A percentile compares a stretch with the other conserved stretches of the same genome.
phyloP scores from a whole-genome alignment of 2,329 filamentous ascomycete genomes.

The Zelopaecilomyces penicillatus region DNA sequence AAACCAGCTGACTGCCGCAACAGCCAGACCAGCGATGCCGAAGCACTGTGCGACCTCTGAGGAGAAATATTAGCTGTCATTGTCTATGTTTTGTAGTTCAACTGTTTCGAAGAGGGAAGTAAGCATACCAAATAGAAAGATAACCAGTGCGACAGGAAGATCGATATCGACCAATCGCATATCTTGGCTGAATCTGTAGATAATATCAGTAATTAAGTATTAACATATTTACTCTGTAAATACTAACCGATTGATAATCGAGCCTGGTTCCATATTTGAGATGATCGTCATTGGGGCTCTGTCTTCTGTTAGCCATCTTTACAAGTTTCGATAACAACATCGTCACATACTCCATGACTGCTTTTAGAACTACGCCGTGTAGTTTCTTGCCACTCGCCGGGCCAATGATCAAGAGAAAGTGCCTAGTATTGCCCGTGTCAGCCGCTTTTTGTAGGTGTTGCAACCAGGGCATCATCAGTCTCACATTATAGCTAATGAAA shows the following conservation, averaged over 20 bases:
- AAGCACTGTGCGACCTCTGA: constrained; percentile 26
- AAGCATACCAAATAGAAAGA: constrained; percentile 19
- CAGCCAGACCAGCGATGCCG: constrained; percentile 35
- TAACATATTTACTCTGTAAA: background rate
- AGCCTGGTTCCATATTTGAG: constrained; percentile 19
- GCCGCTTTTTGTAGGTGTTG: background rate
- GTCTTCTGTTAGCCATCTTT: background rate
- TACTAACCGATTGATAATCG: constrained; percentile 19
- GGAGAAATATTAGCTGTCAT: background rate
- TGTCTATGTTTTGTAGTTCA: constrained; percentile 1
- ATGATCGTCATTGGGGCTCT: constrained; percentile 20
- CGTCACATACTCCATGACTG: constrained; percentile 16
- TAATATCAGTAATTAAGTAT: background rate
- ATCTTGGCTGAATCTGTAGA: constrained; percentile 32
- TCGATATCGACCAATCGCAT: constrained; percentile 31
- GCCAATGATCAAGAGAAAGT: constrained; percentile 17
- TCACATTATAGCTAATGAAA: constrained; percentile 20
- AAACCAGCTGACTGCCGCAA: constrained; percentile 34
- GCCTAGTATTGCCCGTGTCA: constrained; percentile 11
- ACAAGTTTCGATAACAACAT: accelerated
- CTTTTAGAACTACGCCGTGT: constrained; percentile 16
- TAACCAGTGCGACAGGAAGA: constrained; percentile 21
- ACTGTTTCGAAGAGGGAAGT: too few species aligned
- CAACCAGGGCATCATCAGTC: background rate
- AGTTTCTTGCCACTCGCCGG: constrained; percentile 18